Conservation (phyloP, 257 asterid genomes). For the Solanum gracilifrons region DNA sequence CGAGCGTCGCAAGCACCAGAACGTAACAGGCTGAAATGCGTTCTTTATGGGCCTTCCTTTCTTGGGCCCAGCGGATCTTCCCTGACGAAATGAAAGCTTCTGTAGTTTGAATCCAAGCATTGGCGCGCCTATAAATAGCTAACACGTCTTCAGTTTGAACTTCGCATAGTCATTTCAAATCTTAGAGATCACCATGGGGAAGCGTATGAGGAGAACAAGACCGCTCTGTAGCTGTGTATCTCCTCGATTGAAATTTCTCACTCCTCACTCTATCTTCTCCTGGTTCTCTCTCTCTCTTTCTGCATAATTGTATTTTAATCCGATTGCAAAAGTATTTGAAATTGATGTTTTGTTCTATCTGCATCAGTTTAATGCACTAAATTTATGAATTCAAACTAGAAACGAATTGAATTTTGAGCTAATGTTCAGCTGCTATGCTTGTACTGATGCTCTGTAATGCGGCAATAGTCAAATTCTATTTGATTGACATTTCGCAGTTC, state of each 20-base stretch:
- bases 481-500: not conserved
- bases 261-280: slow-evolving; percentile 58
- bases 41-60: not conserved
- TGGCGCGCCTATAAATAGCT: slow-evolving; percentile 16
- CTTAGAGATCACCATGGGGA: slow-evolving; percentile 43
- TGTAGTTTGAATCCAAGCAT: slow-evolving; percentile 8
- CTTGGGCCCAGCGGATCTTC: not conserved
- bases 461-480: not conserved
- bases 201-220: slow-evolving; percentile 66
- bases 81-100: not conserved
- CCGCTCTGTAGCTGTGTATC: slow-evolving; percentile 72
- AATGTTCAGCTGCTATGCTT: not conserved
- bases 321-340: not conserved
- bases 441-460: not conserved
- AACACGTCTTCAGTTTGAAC: not conserved
- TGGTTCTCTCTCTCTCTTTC: slow-evolving; percentile 28
- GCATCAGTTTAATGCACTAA: not conserved
- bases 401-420: not conserved
- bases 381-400: not conserved
- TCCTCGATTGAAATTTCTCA: slow-evolving; percentile 36
- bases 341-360: not conserved
- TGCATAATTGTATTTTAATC: not conserved
- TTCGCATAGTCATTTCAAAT: not conserved
- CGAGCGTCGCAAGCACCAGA: not conserved
- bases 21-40: not conserved